Evolutionary conservation across 2,329 filamentous ascomycete genomes (phyloP).

Genomic region (Akanthomyces lecanii): DNA sequence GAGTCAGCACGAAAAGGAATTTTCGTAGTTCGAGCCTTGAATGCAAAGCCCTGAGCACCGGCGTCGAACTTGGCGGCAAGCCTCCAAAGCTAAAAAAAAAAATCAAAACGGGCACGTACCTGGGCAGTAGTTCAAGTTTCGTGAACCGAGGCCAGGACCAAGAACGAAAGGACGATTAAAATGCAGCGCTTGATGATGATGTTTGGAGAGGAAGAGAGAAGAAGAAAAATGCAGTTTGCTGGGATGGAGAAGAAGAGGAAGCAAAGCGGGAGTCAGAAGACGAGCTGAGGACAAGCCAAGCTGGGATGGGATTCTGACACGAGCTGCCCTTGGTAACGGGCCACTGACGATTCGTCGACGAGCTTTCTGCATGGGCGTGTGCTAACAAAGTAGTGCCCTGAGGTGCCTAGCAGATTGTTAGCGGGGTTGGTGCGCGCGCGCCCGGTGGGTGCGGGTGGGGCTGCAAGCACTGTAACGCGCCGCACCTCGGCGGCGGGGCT

Average conservation of each 20-base stretch:
- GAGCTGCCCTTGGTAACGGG: conserved; percentile 11
- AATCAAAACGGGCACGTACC: conserved; percentile 5
- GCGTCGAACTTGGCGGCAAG: not conserved
- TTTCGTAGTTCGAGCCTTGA: not conserved
- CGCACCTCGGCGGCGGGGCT: no score
- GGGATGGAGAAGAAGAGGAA: not conserved
- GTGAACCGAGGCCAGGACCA: not conserved
- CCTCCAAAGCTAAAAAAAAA: not conserved
- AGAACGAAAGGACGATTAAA: not conserved
- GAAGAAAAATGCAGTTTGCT: not conserved
- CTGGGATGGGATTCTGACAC: not conserved
- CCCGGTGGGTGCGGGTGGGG: no score
- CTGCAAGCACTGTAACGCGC: no score
- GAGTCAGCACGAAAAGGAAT: not conserved
- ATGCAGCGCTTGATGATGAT: not conserved
- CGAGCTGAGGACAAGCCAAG: not conserved
- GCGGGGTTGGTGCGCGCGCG: no score
- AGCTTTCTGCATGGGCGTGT: no score
- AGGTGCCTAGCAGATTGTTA: no score
- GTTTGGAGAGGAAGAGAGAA: not conserved
- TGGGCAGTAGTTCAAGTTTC: not conserved
- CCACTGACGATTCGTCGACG: conserved; percentile 6
- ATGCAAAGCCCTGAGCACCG: not conserved
- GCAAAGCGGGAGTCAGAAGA: not conserved
- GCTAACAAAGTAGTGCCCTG: no score